phyloP scores from a whole-genome alignment of 2,329 filamentous ascomycete species.

The Aureobasidium vineae region DNA sequence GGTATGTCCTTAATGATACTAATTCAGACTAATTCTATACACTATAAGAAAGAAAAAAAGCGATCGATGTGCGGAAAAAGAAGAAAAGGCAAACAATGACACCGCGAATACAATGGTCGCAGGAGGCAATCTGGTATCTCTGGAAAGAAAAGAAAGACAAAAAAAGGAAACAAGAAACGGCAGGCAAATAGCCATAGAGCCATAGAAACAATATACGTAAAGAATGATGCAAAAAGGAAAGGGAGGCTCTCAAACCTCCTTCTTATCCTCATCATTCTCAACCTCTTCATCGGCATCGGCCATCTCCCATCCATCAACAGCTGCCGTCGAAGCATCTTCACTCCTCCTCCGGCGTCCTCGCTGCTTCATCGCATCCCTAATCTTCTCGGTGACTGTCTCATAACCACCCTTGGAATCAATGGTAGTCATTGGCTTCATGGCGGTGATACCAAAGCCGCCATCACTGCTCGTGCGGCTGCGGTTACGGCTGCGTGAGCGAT shows the following conservation, averaged over 20 bases:
- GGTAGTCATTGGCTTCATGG: slow-evolving; percentile 67
- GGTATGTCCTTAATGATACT: too few relatives aligned
- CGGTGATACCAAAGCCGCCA: slow-evolving; percentile 53
- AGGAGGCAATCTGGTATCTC: slow-evolving; percentile 2
- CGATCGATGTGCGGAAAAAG: not conserved
- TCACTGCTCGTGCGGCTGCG: slow-evolving; percentile 57
- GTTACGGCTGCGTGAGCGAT: slow-evolving; percentile 66
- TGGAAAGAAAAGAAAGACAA: not conserved
- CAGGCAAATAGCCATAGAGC: not conserved
- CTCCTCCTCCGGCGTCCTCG: slow-evolving; percentile 63
- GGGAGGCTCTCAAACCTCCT: slow-evolving; percentile 3
- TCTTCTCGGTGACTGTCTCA: slow-evolving; percentile 79
- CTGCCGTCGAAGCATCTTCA: slow-evolving; percentile 30
- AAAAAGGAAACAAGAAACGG: not conserved
- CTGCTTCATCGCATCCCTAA: slow-evolving; percentile 80
- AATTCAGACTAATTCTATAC: too few relatives aligned
- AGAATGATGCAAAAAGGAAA: not conserved
- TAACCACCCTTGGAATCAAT: slow-evolving; percentile 67
- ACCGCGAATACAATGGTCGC: not conserved
- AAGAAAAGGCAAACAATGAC: not conserved
- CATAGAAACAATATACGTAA: not conserved
- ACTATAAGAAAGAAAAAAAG: too few relatives aligned
- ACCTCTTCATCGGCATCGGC: slow-evolving; percentile 30
- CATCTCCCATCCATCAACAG: slow-evolving; percentile 33
- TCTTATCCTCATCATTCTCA: slow-evolving; percentile 28